Conservation (phyloP, 164 flowering plant genomes). For the Sextonia rubra region DNA sequence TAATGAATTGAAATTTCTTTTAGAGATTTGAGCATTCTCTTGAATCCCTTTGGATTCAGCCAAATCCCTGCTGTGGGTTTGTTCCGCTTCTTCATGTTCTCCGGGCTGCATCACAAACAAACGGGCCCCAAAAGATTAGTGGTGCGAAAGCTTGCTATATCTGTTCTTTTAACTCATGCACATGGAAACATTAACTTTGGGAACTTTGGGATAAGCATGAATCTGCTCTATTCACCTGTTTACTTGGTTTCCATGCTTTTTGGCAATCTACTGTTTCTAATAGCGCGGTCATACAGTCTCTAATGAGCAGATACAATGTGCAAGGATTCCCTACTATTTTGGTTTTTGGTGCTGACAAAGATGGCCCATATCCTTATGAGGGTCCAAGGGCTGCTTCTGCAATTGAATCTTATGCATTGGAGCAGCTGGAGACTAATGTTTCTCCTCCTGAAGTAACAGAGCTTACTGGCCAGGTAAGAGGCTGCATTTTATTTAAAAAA, state of each 20-base stretch:
- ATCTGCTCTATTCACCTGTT: no score
- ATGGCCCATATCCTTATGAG: slow-evolving; percentile 72
- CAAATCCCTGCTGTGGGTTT: no score
- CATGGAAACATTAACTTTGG: no score
- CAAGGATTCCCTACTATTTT: slow-evolving; percentile 95
- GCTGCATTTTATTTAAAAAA: not conserved
- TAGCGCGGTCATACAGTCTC: slow-evolving; percentile 49
- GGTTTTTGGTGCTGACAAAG: slow-evolving; percentile 89
- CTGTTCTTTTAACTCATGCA: no score
- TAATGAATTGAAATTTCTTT: no score
- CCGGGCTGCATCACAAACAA: no score
- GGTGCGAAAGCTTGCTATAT: no score
- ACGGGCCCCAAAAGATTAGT: no score
- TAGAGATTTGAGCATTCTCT: no score
- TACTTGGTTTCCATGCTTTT: not conserved
- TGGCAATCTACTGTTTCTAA: slow-evolving; percentile 5
- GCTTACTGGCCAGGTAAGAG: slow-evolving; percentile 66
- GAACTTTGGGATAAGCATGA: no score
- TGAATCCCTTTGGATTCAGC: no score
- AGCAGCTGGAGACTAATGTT: slow-evolving; percentile 75
- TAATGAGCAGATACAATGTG: slow-evolving; percentile 91
- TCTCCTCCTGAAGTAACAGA: slow-evolving; percentile 85
- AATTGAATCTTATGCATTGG: slow-evolving; percentile 85
- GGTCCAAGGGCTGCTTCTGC: slow-evolving; percentile 86
- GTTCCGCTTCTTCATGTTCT: no score